Conservation (phyloP, 2,329 filamentous ascomycete species). For the Hypoxylon sp. region DNA sequence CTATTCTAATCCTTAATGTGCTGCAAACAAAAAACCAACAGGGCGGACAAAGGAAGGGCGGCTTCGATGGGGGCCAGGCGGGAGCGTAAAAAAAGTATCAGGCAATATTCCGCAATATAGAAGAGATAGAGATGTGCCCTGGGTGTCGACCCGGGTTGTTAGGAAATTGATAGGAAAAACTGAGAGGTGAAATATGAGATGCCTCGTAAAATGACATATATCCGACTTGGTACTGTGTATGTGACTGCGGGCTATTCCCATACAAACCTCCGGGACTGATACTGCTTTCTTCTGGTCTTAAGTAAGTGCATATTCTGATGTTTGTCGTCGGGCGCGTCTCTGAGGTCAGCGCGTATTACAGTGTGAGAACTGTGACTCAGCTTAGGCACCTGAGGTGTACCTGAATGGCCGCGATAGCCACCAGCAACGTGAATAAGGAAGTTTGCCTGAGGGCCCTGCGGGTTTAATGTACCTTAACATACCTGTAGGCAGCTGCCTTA, state of each 20-base stretch:
- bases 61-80: background rate
- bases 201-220: background rate
- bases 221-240: background rate
- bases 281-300: no score
- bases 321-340: no score
- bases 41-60: background rate
- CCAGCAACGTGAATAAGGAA: no score
- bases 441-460: no score
- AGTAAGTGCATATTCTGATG: no score
- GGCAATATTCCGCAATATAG: background rate
- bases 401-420: no score
- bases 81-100: slow-evolving; percentile 18
- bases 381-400: no score
- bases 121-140: background rate
- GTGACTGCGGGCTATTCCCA: background rate
- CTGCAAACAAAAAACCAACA: slow-evolving; percentile 6
- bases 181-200: background rate
- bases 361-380: no score
- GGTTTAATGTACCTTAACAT: no score
- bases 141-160: background rate
- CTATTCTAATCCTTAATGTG: slow-evolving; percentile 34
- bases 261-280: no score
- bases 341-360: no score
- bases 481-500: no score
- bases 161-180: background rate